A percentile compares a stretch with the other conserved stretches of the same genome.
phyloP scores from a whole-genome alignment of 352 stramenopile genomes.

The Blastocystis sp. region DNA sequence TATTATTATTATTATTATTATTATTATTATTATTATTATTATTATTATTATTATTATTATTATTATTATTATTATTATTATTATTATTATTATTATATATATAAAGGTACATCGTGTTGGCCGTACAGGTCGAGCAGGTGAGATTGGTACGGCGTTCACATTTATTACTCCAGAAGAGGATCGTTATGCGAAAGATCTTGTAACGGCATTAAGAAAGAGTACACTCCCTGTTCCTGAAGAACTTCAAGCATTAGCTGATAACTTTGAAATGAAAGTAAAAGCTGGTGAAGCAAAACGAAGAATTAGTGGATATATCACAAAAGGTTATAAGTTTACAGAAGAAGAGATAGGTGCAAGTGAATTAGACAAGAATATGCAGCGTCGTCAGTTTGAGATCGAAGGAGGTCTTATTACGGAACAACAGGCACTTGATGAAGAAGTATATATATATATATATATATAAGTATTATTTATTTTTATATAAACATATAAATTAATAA shows the following conservation, averaged over 20 bases:
- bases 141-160: constrained; percentile 90
- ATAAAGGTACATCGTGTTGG: constrained; percentile 75
- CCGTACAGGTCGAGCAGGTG: constrained; percentile 72
- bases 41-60: too few species aligned
- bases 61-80: too few species aligned
- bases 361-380: constrained; percentile 67
- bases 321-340: constrained; percentile 91
- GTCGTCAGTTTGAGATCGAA: constrained; percentile 63
- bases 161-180: constrained; percentile 90
- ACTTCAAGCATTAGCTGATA: constrained; percentile 67
- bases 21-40: too few species aligned
- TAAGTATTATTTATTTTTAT: too few species aligned
- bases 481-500: too few species aligned
- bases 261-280: constrained; percentile 82
- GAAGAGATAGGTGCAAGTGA: constrained; percentile 84
- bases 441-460: too few species aligned
- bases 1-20: too few species aligned
- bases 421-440: constrained; percentile 35
- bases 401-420: constrained; percentile 44
- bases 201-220: constrained; percentile 71
- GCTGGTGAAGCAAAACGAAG: constrained; percentile 79
- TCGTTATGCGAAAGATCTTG: constrained; percentile 82
- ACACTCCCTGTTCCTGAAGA: constrained; percentile 60
- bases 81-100: too few species aligned
- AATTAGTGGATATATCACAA: constrained; percentile 81